phyloP scores from a whole-genome alignment of 345 rosid genomes.

The Lepidium aucheri region DNA sequence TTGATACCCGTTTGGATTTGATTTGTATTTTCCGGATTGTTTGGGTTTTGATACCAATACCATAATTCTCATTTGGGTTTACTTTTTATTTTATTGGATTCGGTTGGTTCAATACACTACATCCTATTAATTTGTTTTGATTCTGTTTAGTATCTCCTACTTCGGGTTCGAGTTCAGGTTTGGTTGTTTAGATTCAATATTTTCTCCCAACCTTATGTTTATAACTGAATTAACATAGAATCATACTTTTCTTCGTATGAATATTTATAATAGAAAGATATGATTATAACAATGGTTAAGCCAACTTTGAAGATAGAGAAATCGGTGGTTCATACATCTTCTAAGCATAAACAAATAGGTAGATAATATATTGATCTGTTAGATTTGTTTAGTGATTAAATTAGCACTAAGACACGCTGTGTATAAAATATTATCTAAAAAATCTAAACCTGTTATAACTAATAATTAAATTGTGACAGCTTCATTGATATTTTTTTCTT shows the following conservation, averaged over 20 bases:
- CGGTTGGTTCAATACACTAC: too few relatives aligned
- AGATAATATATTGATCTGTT: background rate
- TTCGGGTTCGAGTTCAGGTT: too few relatives aligned
- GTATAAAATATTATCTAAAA: slow-evolving; percentile 8
- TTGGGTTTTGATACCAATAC: too few relatives aligned
- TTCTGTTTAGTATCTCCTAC: too few relatives aligned
- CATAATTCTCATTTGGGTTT: too few relatives aligned
- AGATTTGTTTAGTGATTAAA: slow-evolving; percentile 11
- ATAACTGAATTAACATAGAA: background rate
- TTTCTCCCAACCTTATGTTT: background rate
- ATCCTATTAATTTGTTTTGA: too few relatives aligned
- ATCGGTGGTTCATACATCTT: background rate
- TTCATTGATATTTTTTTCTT: slow-evolving; percentile 1
- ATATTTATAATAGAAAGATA: background rate
- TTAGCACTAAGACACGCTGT: slow-evolving; percentile 28
- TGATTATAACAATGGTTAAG: background rate
- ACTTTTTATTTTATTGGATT: too few relatives aligned
- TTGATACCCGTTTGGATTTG: too few relatives aligned
- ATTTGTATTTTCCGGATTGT: too few relatives aligned
- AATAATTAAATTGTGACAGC: slow-evolving; percentile 27
- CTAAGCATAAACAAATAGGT: background rate
- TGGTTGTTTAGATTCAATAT: too few relatives aligned
- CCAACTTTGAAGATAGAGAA: slow-evolving; percentile 8
- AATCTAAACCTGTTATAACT: slow-evolving; percentile 17
- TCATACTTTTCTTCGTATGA: background rate